Evolutionary conservation across 768 basidiomycete genomes (phyloP), one percentile per base, ranked within the genome.

Genomic region (Trametes cingulata): DNA sequence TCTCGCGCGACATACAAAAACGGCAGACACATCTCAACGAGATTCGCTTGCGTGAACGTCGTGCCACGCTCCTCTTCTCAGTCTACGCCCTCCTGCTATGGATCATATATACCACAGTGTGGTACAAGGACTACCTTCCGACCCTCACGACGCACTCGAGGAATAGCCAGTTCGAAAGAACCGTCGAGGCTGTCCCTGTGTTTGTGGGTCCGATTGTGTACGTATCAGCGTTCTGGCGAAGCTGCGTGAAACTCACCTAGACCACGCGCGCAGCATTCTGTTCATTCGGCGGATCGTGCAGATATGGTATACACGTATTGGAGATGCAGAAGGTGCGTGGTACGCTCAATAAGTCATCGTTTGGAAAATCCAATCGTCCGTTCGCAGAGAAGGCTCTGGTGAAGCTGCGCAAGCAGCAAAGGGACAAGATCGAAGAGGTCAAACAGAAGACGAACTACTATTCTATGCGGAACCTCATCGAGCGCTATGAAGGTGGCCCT

Each of bases 381-480:
- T 33, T 33, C 29, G 24, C 70, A 97, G 95, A 98, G 74, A 90
- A 85, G 71, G 85, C 85, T 2, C 79, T 98, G 17, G 87, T 88
- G 56, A 73, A 74, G 1, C 77, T 95, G 3, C 80, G 90, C 69
- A 88, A 87, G 68, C 79, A 88, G 68, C 93, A 95, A 63, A 87
- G 91, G 19, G 79, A 81, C 22, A 94, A 91, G 69, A 83, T 99
- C 37, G 94, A 96, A 63, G 95, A 97, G 66, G 92, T 98, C 65
- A 99, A 99, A 81, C 93, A 94, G 78, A 94, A 91, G 72, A 98
- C 95, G 1, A 96, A 98, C 66, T 99, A 92, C 73, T 93, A 99
- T 71, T 85, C 85, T 12, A 99, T 95, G 27, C 87, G 91, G 52
- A 92, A 89, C 66, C 80, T 99, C 45, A 79, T 99, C 17, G 93